phyloP scores from a whole-genome alignment of 1,284 basidiomycete genomes.

The Ustilago tritici region DNA sequence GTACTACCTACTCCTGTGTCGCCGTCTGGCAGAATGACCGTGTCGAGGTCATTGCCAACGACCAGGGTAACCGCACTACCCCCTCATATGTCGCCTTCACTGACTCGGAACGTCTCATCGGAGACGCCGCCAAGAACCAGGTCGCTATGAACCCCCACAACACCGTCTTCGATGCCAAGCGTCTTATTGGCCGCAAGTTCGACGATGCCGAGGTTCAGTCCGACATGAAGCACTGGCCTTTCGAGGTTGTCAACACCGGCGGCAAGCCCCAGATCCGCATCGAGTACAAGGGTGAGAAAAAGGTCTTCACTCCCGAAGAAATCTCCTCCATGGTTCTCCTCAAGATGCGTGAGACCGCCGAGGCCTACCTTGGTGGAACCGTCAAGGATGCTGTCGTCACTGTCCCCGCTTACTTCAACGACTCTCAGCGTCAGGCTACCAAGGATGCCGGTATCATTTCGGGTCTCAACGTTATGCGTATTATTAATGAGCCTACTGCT shows the following conservation, averaged over 20 bases:
- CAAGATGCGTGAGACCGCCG: conserved; percentile 99
- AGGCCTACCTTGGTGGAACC: conserved; percentile 88
- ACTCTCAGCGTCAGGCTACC: conserved; percentile 94
- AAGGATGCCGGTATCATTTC: conserved; percentile 93
- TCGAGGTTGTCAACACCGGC: conserved; percentile 83
- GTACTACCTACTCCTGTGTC: conserved; percentile 76
- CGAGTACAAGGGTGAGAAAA: conserved; percentile 88
- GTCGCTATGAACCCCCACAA: conserved; percentile 75
- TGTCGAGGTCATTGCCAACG: conserved; percentile 91
- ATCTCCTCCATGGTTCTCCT: conserved; percentile 96
- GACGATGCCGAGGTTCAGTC: conserved; percentile 88
- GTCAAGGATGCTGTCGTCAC: conserved; percentile 88
- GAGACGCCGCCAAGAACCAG: conserved; percentile 94
- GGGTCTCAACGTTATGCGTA: conserved; percentile 91
- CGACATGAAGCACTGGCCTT: conserved; percentile 95
- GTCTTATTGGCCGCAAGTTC: conserved; percentile 88
- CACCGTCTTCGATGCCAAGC: conserved; percentile 85
- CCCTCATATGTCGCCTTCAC: conserved; percentile 74
- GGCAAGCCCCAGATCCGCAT: conserved; percentile 91
- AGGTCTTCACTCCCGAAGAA: conserved; percentile 95
- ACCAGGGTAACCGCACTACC: conserved; percentile 96
- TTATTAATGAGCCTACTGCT: conserved; percentile 96
- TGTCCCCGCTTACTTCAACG: conserved; percentile 97
- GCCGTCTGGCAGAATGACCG: conserved; percentile 99
- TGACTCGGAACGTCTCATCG: conserved; percentile 91